Percentiles rank a stretch among this genome's conserved stretches.
phyloP scores from a whole-genome alignment of 1,284 basidiomycete species.

The Boletus sp. region DNA sequence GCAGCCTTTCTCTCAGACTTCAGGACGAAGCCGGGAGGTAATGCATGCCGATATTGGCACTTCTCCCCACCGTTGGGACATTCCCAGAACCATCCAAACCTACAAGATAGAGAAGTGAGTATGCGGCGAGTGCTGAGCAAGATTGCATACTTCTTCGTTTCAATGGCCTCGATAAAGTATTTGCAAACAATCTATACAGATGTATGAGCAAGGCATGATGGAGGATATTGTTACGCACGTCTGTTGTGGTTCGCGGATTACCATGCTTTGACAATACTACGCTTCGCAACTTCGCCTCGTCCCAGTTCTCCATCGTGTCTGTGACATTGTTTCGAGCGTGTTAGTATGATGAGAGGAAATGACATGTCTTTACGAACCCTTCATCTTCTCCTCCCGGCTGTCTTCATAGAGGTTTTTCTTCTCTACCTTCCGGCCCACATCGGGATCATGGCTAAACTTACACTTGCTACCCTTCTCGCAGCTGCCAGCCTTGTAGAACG shows the following conservation, averaged over 20 bases:
- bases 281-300: constrained; percentile 85
- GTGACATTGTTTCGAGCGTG: constrained; percentile 6
- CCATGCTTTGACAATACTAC: constrained; percentile 89
- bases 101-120: constrained; percentile 26
- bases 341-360: constrained; percentile 5
- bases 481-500: constrained; percentile 82
- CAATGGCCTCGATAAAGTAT: constrained; percentile 95
- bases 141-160: constrained; percentile 74
- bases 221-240: constrained; percentile 50
- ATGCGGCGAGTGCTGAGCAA: constrained; percentile 6
- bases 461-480: constrained; percentile 92
- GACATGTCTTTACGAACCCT: constrained; percentile 46
- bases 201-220: constrained; percentile 6
- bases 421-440: constrained; percentile 88
- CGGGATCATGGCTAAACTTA: constrained; percentile 92
- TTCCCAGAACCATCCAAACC: constrained; percentile 93
- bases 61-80: constrained; percentile 78
- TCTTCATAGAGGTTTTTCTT: constrained; percentile 98
- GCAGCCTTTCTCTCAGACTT: constrained; percentile 87
- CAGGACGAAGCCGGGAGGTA: constrained; percentile 94
- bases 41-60: constrained; percentile 93
- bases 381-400: constrained; percentile 73
- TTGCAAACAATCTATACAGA: constrained; percentile 88
- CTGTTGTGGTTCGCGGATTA: constrained; percentile 90
- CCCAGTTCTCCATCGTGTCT: constrained; percentile 99